These are phyloP conservation scores for Xylariaceae sp. DNA, from an alignment of 2,329 filamentous ascomycete species.

Conservation along the genomic window DNA sequence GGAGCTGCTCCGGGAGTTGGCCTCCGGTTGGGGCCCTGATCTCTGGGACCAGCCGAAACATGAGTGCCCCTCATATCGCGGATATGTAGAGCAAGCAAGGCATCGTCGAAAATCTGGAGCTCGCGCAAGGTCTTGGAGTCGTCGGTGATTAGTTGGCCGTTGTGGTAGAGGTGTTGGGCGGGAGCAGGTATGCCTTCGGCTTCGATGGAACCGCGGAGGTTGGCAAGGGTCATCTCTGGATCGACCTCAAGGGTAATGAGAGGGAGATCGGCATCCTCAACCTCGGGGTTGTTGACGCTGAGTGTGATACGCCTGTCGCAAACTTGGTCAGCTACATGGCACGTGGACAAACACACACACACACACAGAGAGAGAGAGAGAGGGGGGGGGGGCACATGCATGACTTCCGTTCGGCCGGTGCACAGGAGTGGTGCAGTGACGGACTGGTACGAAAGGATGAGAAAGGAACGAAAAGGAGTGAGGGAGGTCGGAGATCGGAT, in stretches of 20 bases:
- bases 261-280: constrained; percentile 58
- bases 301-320: constrained; percentile 66
- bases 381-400: neutral
- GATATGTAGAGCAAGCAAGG: constrained; percentile 88
- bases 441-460: too few relatives aligned
- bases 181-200: constrained; percentile 71
- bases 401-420: constrained; percentile 6
- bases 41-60: constrained; percentile 33
- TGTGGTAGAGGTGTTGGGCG: constrained; percentile 83
- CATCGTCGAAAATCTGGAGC: constrained; percentile 77
- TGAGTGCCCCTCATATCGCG: constrained; percentile 52
- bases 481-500: too few relatives aligned
- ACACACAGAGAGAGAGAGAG: neutral
- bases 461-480: too few relatives aligned
- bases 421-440: constrained; percentile 5
- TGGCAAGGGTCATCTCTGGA: constrained; percentile 69
- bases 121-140: constrained; percentile 78
- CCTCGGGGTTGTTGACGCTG: constrained; percentile 64
- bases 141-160: constrained; percentile 75
- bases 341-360: neutral
- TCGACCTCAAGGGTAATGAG: constrained; percentile 64
- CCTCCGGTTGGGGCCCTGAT: constrained; percentile 32
- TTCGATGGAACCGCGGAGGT: constrained; percentile 83
- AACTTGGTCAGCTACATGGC: constrained; percentile 1
- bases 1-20: constrained; percentile 9